Base-by-base conservation (phyloP, 2,329 filamentous ascomycete species). In the Biscogniauxia marginata region DNA sequence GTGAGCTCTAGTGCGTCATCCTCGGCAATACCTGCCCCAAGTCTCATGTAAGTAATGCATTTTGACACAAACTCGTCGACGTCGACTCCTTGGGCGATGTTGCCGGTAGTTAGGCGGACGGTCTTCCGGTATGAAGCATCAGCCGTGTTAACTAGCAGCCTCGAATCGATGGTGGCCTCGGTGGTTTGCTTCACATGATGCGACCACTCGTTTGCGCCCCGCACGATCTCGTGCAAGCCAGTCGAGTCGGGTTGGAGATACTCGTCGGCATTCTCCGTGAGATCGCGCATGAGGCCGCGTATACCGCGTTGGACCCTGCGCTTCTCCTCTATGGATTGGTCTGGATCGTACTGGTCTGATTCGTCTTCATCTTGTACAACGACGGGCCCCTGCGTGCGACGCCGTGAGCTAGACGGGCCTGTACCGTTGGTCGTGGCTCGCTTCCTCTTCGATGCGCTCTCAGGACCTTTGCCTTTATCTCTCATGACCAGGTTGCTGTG, bases 21-120 rank as follows among this genome's bases (percentile, higher is more conserved):
- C 49, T 82, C 77, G 13, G 74, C 74, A 21, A 83, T 82, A 9
- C 81, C 82, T 7, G 81, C 77, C 3, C 85, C 88, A 34, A 83
- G 80, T 20, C 84, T 85, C 91, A 98, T 97, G 70, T 90, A 98
- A 3, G 83, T 84, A 57, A 96, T 91, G 71, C 89, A 93, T 73
- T 96, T 96, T 0, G 90, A 89, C 13, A 98, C 85, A 67, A 98
- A 96, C 65, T 96, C 90, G 59, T 98, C 93, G 0, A 96, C 81
- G 67, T 98, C 93, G 20, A 99, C 77, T 7, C 92, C 91, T 50
- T 88, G 85, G 2, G 85, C 84, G 1, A 82, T 77, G 65, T 88
- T 88, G 6, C 92, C 92, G 24, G 91, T 79, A 1, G 88, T 85
- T 22, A 96, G 80, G 51, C 87, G 85, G 46, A 88, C 79, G 0